Conservation (phyloP, 2,329 filamentous ascomycete species). For the Simplicillium aogashimaense region DNA sequence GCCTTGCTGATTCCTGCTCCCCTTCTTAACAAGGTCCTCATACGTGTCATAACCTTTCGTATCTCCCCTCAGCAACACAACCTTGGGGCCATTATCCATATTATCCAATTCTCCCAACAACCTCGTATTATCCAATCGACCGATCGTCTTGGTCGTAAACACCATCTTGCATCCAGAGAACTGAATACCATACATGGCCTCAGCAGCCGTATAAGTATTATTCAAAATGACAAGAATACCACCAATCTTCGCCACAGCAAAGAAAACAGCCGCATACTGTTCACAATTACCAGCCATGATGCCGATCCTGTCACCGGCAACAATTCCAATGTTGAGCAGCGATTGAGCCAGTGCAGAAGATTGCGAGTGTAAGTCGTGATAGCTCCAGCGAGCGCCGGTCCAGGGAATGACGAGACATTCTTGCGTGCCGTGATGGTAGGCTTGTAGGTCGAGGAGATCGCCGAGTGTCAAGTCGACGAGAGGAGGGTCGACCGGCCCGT, state of each 20-base stretch:
- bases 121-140: constrained; percentile 50
- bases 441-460: constrained; percentile 63
- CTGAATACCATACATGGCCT: constrained; percentile 60
- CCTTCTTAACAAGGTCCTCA: constrained; percentile 42
- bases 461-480: constrained; percentile 63
- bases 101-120: constrained; percentile 45
- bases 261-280: constrained; percentile 71
- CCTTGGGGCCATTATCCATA: constrained; percentile 33
- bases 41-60: constrained; percentile 49
- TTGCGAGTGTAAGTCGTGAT: constrained; percentile 53
- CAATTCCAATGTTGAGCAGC: constrained; percentile 55
- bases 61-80: constrained; percentile 51
- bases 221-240: constrained; percentile 68
- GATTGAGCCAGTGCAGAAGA: constrained; percentile 54
- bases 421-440: constrained; percentile 50
- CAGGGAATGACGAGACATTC: constrained; percentile 67
- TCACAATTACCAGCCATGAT: constrained; percentile 74
- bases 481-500: constrained; percentile 58
- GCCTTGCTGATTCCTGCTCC: constrained; percentile 36
- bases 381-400: constrained; percentile 67
- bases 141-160: constrained; percentile 63
- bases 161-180: constrained; percentile 65
- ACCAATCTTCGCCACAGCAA: constrained; percentile 57
- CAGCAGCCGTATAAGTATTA: constrained; percentile 69
- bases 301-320: constrained; percentile 59